Evolutionary conservation across 768 basidiomycete genomes (phyloP).

Genomic region (Tulasnella calospora): DNA sequence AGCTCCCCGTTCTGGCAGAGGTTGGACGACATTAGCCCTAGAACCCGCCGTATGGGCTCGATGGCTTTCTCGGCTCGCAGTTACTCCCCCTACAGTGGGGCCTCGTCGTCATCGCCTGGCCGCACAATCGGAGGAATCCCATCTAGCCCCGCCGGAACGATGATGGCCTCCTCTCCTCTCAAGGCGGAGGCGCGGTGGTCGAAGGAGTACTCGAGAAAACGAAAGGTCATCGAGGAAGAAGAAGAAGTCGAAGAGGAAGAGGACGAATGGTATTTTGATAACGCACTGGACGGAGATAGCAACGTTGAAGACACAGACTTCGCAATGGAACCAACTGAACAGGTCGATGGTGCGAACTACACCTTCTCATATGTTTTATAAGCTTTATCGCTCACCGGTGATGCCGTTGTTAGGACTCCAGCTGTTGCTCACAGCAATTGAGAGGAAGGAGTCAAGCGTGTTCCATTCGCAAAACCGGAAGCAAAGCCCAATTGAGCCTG

Average conservation of each 20-base stretch:
- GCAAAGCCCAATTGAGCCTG: not conserved
- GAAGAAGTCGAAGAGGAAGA: not conserved
- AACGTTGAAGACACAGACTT: not conserved
- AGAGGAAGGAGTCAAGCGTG: not conserved
- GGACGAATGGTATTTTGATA: not conserved
- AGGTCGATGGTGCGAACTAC: not conserved
- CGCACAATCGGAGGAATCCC: not conserved
- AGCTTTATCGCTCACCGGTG: no score
- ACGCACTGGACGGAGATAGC: not conserved
- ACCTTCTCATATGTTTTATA: not conserved
- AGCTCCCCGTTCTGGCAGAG: not conserved
- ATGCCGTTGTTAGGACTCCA: not conserved
- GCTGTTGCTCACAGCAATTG: slow-evolving; percentile 4
- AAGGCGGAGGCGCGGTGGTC: not conserved
- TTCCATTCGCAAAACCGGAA: not conserved
- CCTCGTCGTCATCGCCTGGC: slow-evolving; percentile 1
- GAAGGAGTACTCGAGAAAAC: not conserved
- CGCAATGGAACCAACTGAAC: not conserved
- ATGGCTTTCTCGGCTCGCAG: not conserved
- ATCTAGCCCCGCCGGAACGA: not conserved
- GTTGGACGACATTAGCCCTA: not conserved
- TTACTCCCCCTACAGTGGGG: not conserved
- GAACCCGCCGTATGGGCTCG: not conserved
- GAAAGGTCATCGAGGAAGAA: not conserved
- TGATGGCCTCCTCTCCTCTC: slow-evolving; percentile 6